A percentile compares a stretch with the other conserved stretches of the same genome.
phyloP scores from a whole-genome alignment of 2,329 filamentous ascomycete species.

The Ceratocystis papillata region DNA sequence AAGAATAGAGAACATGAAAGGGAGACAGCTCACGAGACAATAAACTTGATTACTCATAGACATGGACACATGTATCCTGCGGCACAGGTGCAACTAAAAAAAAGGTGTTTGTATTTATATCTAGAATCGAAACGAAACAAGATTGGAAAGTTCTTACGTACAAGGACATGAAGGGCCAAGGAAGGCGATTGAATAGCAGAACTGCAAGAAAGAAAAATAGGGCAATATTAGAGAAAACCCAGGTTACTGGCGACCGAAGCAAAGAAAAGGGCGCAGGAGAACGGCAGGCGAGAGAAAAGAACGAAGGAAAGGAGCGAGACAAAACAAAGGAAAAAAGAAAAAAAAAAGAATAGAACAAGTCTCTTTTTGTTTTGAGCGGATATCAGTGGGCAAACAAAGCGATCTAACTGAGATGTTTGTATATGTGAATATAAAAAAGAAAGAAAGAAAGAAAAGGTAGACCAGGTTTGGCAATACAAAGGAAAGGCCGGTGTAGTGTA shows the following conservation, averaged over 20 bases:
- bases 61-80: background rate
- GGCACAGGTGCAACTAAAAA: background rate
- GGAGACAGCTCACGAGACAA: too few relatives aligned
- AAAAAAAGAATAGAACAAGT: constrained; percentile 1
- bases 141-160: constrained; percentile 4
- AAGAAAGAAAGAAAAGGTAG: constrained; percentile 14
- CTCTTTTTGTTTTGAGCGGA: background rate
- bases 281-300: constrained; percentile 24
- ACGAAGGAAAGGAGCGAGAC: constrained; percentile 23
- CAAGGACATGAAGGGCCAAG: constrained; percentile 8
- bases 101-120: background rate
- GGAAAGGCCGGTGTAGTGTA: background rate
- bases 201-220: constrained; percentile 13
- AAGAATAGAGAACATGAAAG: too few relatives aligned
- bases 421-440: constrained; percentile 10
- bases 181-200: constrained; percentile 11
- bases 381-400: background rate
- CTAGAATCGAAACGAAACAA: background rate
- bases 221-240: background rate
- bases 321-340: constrained; percentile 15
- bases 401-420: constrained; percentile 8
- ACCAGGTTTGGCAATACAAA: background rate
- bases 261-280: constrained; percentile 24
- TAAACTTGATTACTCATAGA: too few relatives aligned
- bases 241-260: background rate